These are phyloP conservation scores for Microsporum ferrugineum DNA, from an alignment of 2,329 filamentous ascomycete genomes.

Conservation along the genomic window DNA sequence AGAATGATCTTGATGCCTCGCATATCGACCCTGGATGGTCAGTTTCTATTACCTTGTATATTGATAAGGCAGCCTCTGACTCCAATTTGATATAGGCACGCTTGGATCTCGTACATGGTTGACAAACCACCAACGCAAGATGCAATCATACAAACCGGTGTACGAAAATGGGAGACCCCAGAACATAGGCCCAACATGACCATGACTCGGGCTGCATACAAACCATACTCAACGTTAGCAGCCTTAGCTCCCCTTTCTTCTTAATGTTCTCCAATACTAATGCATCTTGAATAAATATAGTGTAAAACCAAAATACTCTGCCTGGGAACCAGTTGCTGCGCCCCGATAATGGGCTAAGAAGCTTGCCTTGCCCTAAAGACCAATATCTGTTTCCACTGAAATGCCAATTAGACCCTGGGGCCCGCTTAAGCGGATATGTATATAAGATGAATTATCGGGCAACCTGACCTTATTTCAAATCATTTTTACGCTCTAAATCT, in stretches of 20 bases:
- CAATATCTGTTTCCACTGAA: background rate
- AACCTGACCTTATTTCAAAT: background rate
- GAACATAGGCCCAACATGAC: constrained; percentile 67
- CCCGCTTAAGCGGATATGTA: background rate
- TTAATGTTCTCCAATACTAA: background rate
- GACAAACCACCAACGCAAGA: constrained; percentile 77
- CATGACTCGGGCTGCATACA: constrained; percentile 65
- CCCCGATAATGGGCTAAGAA: constrained; percentile 15
- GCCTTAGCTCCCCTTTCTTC: background rate
- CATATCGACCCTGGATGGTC: constrained; percentile 89
- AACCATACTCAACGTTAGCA: constrained; percentile 88
- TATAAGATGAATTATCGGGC: background rate
- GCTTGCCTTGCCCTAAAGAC: background rate
- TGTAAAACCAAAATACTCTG: constrained; percentile 25
- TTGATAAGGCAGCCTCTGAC: background rate
- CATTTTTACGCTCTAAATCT: background rate
- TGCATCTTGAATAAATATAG: constrained; percentile 15
- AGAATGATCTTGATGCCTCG: constrained; percentile 51
- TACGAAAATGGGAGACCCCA: constrained; percentile 64
- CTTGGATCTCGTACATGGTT: constrained; percentile 89
- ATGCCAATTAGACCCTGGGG: background rate
- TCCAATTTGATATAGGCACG: constrained; percentile 50
- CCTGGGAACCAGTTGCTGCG: constrained; percentile 26
- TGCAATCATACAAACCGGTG: constrained; percentile 53
- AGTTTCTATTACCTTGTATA: constrained; percentile 10